phyloP scores from a whole-genome alignment of 2,329 filamentous ascomycete genomes.

The Aspergillus thermomutatus region DNA sequence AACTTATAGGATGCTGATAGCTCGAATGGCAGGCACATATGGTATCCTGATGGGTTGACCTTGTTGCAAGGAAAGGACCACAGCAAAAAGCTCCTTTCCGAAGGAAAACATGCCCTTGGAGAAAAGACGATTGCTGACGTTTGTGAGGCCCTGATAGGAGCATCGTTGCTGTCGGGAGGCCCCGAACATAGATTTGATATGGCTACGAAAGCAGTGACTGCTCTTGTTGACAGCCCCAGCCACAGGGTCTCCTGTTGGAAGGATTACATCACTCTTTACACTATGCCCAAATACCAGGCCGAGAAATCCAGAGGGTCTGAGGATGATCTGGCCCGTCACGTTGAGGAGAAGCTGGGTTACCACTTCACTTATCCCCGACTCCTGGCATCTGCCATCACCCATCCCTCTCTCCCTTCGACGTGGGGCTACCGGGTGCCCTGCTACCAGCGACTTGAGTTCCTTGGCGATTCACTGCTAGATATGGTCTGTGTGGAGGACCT shows the following conservation, averaged over 20 bases:
- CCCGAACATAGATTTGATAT: slow-evolving; percentile 52
- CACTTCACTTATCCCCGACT: slow-evolving; percentile 72
- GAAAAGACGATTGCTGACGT: slow-evolving; percentile 95
- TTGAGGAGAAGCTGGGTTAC: slow-evolving; percentile 60
- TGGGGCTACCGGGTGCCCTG: slow-evolving; percentile 72
- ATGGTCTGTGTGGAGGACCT: slow-evolving; percentile 81
- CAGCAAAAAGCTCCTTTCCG: slow-evolving; percentile 44
- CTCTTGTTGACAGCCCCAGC: slow-evolving; percentile 63
- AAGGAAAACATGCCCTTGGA: slow-evolving; percentile 62
- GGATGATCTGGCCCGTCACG: slow-evolving; percentile 61
- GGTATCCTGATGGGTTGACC: slow-evolving; percentile 81
- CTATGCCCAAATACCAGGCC: slow-evolving; percentile 67
- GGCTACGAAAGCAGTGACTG: slow-evolving; percentile 56
- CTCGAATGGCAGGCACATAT: slow-evolving; percentile 57
- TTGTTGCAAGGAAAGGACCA: slow-evolving; percentile 69
- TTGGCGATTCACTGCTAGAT: slow-evolving; percentile 85
- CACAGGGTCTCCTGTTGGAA: slow-evolving; percentile 67
- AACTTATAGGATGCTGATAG: slow-evolving; percentile 4
- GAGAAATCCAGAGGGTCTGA: slow-evolving; percentile 63
- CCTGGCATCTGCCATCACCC: slow-evolving; percentile 79
- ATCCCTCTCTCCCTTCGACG: slow-evolving; percentile 73
- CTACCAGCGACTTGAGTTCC: slow-evolving; percentile 88
- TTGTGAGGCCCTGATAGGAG: slow-evolving; percentile 90
- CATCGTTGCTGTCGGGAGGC: slow-evolving; percentile 62
- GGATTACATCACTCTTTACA: slow-evolving; percentile 71